phyloP scores from a whole-genome alignment of 345 rosid genomes.

The Salix purpurea region DNA sequence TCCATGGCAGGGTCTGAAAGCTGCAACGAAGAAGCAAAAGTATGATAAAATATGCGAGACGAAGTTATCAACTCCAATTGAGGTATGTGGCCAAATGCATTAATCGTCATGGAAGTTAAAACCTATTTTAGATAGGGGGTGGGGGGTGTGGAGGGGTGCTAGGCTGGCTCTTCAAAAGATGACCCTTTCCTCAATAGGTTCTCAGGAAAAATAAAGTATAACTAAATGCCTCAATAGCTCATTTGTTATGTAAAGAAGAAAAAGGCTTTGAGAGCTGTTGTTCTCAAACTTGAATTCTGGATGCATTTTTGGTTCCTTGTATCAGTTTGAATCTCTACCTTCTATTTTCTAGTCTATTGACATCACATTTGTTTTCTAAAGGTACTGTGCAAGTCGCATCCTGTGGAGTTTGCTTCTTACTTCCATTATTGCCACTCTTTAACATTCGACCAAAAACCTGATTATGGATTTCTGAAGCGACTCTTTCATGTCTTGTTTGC shows the following conservation, averaged over 20 bases:
- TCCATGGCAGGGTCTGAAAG: constrained; percentile 95
- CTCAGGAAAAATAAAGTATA: background rate
- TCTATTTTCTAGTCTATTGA: background rate
- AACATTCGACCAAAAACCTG: constrained; percentile 79
- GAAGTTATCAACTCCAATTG: constrained; percentile 88
- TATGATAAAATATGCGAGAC: constrained; percentile 86
- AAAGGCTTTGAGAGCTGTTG: background rate
- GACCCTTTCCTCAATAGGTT: background rate
- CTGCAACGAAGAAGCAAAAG: constrained; percentile 83
- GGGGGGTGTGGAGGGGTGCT: background rate
- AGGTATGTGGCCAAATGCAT: constrained; percentile 39
- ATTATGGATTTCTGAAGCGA: constrained; percentile 78
- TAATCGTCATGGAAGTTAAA: background rate
- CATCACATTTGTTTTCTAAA: constrained; percentile 10
- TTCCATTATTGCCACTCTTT: constrained; percentile 82
- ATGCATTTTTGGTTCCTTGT: background rate
- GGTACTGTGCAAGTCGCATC: constrained; percentile 78
- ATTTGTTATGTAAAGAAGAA: background rate
- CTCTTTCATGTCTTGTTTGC: constrained; percentile 70
- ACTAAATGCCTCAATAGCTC: background rate
- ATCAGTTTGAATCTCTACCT: background rate
- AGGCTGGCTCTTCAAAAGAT: background rate
- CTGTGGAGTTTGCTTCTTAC: constrained; percentile 87
- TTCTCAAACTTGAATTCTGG: background rate
- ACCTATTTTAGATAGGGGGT: background rate